A percentile compares a stretch with the other conserved stretches of the same genome.
Evolutionary conservation across 1,284 basidiomycete genomes (phyloP).

Genomic region (Ustilago bromivora): DNA sequence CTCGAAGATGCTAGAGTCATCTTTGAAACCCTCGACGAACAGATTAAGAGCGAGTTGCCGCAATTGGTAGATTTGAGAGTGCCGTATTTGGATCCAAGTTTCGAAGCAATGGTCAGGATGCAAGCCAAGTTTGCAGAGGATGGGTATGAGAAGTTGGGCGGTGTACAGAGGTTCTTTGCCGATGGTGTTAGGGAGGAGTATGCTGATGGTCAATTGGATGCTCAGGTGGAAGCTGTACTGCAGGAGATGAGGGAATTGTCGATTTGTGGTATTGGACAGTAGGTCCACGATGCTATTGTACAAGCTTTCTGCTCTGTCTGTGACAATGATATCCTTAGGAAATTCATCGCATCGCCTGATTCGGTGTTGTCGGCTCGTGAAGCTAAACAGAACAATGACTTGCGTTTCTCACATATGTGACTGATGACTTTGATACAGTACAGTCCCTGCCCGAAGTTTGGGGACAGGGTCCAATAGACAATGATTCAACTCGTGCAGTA

Average conservation of each 20-base stretch:
- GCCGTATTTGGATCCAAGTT: slow-evolving; percentile 97
- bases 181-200: slow-evolving; percentile 77
- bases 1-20: slow-evolving; percentile 92
- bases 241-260: slow-evolving; percentile 96
- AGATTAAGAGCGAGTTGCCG: slow-evolving; percentile 89
- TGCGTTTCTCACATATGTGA: background rate
- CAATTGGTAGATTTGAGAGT: slow-evolving; percentile 92
- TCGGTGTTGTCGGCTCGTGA: background rate
- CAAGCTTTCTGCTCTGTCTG: background rate
- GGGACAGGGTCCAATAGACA: no score
- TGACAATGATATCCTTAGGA: background rate
- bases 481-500: no score
- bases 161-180: slow-evolving; percentile 84
- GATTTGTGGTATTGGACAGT: slow-evolving; percentile 73
- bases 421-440: background rate
- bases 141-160: slow-evolving; percentile 96
- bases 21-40: slow-evolving; percentile 91
- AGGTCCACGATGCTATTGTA: background rate
- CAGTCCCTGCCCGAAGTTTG: no score
- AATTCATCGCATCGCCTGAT: background rate
- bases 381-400: background rate
- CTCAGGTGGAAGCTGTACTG: slow-evolving; percentile 91
- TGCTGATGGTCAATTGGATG: slow-evolving; percentile 93
- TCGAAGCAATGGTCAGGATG: slow-evolving; percentile 96
- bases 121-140: slow-evolving; percentile 97